Conservation (phyloP, 257 asterid species). For the Solanum gracilifrons region DNA sequence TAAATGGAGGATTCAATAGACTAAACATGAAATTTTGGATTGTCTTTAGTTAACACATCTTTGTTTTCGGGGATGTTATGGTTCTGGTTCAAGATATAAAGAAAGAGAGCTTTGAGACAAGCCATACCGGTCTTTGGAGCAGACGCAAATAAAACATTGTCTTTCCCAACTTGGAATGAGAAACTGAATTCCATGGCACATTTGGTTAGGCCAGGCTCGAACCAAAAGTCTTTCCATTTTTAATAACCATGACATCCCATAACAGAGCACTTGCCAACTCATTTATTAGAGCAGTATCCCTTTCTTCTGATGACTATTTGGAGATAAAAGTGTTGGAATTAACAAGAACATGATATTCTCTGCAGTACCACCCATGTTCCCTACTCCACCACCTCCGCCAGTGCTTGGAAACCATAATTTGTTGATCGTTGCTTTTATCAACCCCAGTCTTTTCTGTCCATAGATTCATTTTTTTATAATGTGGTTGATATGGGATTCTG, state of each 20-base stretch:
- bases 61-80: not conserved
- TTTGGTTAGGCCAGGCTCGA: constrained; percentile 16
- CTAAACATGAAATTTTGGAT: constrained; percentile 17
- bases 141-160: constrained; percentile 20
- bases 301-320: constrained; percentile 26
- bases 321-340: constrained; percentile 29
- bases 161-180: constrained; percentile 4
- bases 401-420: constrained; percentile 68
- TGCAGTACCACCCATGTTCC: constrained; percentile 91
- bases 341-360: constrained; percentile 90
- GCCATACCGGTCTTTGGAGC: constrained; percentile 26
- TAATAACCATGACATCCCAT: constrained; percentile 22
- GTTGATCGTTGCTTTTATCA: not conserved
- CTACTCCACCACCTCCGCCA: constrained; percentile 91
- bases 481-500: not conserved
- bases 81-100: constrained; percentile 5
- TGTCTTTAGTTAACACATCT: constrained; percentile 11
- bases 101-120: constrained; percentile 32
- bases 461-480: constrained; percentile 10
- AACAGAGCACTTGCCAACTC: constrained; percentile 16
- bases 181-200: constrained; percentile 11
- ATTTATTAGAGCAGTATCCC: not conserved
- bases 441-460: not conserved
- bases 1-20: constrained; percentile 14
- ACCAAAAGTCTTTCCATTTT: constrained; percentile 30